Evolutionary conservation across 257 asterid genomes (phyloP), one percentile per base, ranked within the genome.

Genomic region (Prunella vulgaris): DNA sequence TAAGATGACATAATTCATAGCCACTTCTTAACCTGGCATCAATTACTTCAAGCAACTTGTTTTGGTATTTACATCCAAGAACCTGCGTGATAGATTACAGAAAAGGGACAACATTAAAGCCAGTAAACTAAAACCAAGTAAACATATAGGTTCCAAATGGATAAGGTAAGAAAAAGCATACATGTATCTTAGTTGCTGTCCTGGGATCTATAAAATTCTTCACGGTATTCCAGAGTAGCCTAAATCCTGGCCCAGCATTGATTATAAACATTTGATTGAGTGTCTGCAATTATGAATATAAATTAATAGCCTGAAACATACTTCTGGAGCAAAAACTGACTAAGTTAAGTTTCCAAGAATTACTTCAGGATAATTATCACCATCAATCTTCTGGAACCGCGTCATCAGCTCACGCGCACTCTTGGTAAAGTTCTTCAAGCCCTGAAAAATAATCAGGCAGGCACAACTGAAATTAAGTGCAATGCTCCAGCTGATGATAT

Each of bases 281-380:
- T 27, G 96, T 87, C 96, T 90, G 90, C 80, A 83, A 52, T 61
- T 51, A 56, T 67, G 69, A 61, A 54, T 56, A 71, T 74, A 30
- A 74, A 59, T 81, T 49, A 73, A 56, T 24, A 20, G 60, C 33
- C 38, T 33, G 68, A 74, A 69, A 59, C 10, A 73, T 12, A 60
- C 52, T 60, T 49, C 20, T 46, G 37, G 62, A 53, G 35, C 52
- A 67, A 25, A 65, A 74, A 69, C 62, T 10, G 27, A 71, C 42
- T 18, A 57, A 60, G 72, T 59, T 51, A 72, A 64, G 72, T 59
- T 63, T 61, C 38, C 78, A 75, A 75, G 57, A 30, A 33, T 77
- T 82, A 86, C 97, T 74, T 90, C 97, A 25, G 97, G 97, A 77
- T 90, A 90, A 79, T 90, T 90, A 77, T 90, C 93, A 4, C 97